These are phyloP conservation scores for Tricholoma bakamatsutake DNA, from an alignment of 768 basidiomycete genomes.

Conservation along the genomic window DNA sequence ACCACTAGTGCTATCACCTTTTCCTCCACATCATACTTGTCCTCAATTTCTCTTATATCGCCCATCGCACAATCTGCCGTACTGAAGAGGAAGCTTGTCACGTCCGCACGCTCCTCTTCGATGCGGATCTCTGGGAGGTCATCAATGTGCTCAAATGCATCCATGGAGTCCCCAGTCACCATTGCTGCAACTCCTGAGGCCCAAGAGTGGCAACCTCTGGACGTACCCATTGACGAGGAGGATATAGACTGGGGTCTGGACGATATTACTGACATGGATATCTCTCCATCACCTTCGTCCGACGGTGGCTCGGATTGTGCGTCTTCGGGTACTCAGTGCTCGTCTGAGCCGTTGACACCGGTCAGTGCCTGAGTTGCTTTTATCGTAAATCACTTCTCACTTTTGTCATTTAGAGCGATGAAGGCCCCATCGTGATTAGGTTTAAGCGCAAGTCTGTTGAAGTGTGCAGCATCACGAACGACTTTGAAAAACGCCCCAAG, in stretches of 20 bases:
- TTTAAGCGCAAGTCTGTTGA: constrained; percentile 34
- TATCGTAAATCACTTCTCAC: background rate
- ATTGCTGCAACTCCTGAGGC: constrained; percentile 7
- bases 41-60: constrained; percentile 4
- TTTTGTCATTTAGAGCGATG: background rate
- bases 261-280: constrained; percentile 10
- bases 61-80: background rate
- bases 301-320: constrained; percentile 12
- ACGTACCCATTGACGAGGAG: constrained; percentile 23
- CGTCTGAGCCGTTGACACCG: constrained; percentile 24
- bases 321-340: constrained; percentile 12
- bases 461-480: constrained; percentile 11
- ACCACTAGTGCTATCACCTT: constrained; percentile 11
- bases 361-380: constrained; percentile 12
- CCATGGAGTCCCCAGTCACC: background rate
- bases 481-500: constrained; percentile 35
- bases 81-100: background rate
- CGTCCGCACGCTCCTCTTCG: constrained; percentile 12
- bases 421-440: constrained; percentile 21
- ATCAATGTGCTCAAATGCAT: constrained; percentile 6
- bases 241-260: constrained; percentile 18
- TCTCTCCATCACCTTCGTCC: constrained; percentile 7
- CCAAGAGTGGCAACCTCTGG: constrained; percentile 15
- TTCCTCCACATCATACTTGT: constrained; percentile 1
- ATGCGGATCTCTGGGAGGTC: constrained; percentile 12